A percentile compares a stretch with the other conserved stretches of the same genome.
Conservation (phyloP, 2,329 filamentous ascomycete genomes). For the Colletotrichum endophyticum region DNA sequence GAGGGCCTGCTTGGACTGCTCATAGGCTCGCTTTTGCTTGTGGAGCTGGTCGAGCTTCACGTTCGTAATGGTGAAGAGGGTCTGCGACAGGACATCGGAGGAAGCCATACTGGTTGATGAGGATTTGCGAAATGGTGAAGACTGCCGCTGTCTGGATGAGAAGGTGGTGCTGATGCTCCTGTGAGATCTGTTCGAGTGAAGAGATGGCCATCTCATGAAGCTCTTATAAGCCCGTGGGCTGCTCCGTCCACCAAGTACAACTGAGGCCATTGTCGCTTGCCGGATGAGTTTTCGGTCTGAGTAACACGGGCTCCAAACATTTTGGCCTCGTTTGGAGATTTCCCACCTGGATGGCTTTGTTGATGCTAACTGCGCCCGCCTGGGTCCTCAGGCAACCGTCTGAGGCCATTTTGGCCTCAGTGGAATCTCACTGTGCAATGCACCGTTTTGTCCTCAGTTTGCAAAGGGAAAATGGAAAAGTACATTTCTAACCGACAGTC, state of each 20-base stretch:
- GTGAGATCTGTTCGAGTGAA: not conserved
- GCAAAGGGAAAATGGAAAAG: not conserved
- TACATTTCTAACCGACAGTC: not conserved
- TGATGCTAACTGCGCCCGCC: not conserved
- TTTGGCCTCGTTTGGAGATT: not conserved
- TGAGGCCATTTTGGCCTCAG: not conserved
- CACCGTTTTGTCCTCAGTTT: not conserved
- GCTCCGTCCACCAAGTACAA: not conserved
- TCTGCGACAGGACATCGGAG: slow-evolving; percentile 50
- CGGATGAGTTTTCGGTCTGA: not conserved
- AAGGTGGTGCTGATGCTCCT: not conserved
- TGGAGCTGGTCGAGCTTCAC: slow-evolving; percentile 63
- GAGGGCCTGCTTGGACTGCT: slow-evolving; percentile 47
- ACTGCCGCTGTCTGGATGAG: not conserved
- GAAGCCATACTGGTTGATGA: slow-evolving; percentile 33
- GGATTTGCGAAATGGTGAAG: not conserved
- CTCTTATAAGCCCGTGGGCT: not conserved
- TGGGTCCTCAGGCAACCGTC: not conserved
- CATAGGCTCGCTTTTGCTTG: slow-evolving; percentile 54
- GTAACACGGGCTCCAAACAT: not conserved
- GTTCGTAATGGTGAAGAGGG: slow-evolving; percentile 57
- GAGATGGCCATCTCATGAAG: not conserved
- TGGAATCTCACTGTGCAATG: not conserved
- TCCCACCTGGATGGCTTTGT: not conserved
- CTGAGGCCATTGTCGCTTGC: not conserved